phyloP scores from a whole-genome alignment of 352 stramenopile species.

The Pythium rhizo-oryzae region DNA sequence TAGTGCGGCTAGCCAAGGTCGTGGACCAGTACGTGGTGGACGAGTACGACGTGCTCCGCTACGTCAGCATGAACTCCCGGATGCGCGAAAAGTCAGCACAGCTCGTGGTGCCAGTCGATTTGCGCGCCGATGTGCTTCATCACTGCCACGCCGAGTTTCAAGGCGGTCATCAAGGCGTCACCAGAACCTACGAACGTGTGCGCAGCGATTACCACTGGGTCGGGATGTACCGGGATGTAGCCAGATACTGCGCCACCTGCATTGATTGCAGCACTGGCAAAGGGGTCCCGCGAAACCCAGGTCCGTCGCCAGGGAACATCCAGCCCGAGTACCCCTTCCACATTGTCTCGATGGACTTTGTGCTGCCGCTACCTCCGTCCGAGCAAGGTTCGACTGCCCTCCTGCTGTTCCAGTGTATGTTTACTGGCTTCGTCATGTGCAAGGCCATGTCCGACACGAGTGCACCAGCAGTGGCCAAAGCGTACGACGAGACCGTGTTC shows the following conservation, averaged over 20 bases:
- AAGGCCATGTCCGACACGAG: conserved; percentile 21
- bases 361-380: conserved; percentile 17
- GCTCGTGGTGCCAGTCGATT: conserved; percentile 11
- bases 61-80: conserved; percentile 9
- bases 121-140: conserved; percentile 19
- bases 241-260: conserved; percentile 4
- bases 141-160: no score
- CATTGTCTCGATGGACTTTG: conserved; percentile 32
- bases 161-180: conserved; percentile 27
- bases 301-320: conserved; percentile 25
- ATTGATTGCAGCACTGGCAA: conserved; percentile 27
- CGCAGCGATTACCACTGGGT: conserved; percentile 20
- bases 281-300: conserved; percentile 1
- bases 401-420: conserved; percentile 26
- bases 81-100: background rate
- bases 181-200: conserved; percentile 17
- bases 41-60: conserved; percentile 1
- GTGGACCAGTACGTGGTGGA: conserved; percentile 21
- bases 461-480: conserved; percentile 22
- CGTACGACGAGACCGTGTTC: conserved; percentile 25
- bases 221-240: conserved; percentile 27
- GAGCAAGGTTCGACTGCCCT: conserved; percentile 19
- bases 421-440: conserved; percentile 26
- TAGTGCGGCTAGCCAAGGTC: conserved; percentile 10
- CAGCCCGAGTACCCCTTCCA: conserved; percentile 21